A percentile compares a stretch with the other conserved stretches of the same genome.
These are phyloP conservation scores for Pharus latifolius DNA, from an alignment of 176 grass and related monocot species.

Conservation along the genomic window DNA sequence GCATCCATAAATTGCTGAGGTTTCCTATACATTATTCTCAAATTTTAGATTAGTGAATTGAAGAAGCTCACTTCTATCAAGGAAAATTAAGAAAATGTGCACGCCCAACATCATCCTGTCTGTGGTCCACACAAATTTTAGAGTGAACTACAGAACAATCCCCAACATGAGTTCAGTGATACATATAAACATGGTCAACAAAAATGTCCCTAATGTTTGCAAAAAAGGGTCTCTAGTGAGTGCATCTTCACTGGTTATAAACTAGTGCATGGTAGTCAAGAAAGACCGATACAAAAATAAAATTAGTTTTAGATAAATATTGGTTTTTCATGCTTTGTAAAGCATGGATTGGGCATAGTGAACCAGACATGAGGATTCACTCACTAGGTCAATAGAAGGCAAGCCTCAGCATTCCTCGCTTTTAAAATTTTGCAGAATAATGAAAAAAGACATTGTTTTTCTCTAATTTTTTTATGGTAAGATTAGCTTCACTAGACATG, in stretches of 20 bases:
- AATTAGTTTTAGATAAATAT: background rate
- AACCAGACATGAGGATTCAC: background rate
- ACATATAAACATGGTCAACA: background rate
- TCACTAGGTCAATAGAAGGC: background rate
- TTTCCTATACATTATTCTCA: background rate
- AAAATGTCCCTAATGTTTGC: background rate
- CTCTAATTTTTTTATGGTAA: too few species aligned
- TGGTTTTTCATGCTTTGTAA: background rate
- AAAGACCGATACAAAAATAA: background rate
- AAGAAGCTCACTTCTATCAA: too few species aligned
- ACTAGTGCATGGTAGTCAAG: background rate
- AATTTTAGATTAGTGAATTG: background rate
- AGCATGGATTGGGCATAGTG: background rate
- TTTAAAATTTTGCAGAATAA: background rate
- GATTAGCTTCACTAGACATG: too few species aligned
- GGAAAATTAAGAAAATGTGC: too few species aligned
- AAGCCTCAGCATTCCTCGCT: background rate
- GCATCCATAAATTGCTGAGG: background rate
- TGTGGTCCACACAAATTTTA: too few species aligned
- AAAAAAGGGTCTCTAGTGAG: background rate
- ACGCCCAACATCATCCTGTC: too few species aligned
- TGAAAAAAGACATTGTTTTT: too few species aligned
- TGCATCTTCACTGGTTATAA: background rate
- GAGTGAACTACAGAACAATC: background rate
- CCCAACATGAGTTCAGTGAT: background rate